Conservation (phyloP, 2,329 filamentous ascomycete genomes). For the Fusarium mundagurra region DNA sequence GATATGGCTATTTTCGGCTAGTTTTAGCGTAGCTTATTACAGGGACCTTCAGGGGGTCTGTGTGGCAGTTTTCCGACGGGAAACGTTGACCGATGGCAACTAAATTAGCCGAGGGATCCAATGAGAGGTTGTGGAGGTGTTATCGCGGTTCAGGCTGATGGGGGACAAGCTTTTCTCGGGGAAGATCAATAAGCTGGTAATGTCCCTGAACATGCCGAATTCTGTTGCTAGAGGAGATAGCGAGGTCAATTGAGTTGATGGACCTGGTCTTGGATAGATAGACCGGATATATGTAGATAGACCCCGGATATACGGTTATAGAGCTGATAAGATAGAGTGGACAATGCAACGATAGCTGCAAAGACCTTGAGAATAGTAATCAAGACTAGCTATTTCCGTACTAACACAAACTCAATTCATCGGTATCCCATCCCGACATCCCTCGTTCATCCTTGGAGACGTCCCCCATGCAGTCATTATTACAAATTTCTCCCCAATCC, state of each 20-base stretch:
- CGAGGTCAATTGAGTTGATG: not conserved
- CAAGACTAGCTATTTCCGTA: not conserved
- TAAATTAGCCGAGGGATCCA: conserved; percentile 32
- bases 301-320: not conserved
- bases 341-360: not conserved
- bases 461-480: not conserved
- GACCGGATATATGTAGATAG: too few relatives aligned
- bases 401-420: not conserved
- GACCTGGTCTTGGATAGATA: not conserved
- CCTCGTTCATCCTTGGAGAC: not conserved
- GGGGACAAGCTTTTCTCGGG: not conserved
- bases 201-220: not conserved
- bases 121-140: not conserved
- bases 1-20: not conserved
- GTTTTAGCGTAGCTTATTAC: not conserved
- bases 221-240: too few relatives aligned
- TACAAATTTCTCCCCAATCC: not conserved
- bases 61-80: not conserved
- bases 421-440: not conserved
- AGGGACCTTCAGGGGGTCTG: not conserved
- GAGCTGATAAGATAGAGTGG: too few relatives aligned
- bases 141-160: not conserved
- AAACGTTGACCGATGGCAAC: not conserved
- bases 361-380: not conserved
- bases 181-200: not conserved